Evolutionary conservation across 257 asterid genomes (phyloP).

Genomic region (Solanum ahanhuiri): DNA sequence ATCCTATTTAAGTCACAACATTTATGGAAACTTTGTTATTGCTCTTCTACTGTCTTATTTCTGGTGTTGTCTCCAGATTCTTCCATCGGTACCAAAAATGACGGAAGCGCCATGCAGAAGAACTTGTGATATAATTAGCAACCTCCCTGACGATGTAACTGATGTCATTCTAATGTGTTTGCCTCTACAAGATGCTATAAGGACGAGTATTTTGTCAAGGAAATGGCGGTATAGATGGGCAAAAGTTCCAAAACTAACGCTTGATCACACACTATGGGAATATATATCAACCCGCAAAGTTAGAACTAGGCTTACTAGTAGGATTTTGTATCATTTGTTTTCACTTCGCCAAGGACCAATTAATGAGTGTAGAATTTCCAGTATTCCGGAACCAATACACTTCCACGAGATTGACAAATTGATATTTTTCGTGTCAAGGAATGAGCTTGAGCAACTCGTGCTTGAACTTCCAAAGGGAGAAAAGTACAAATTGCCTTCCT

Average conservation of each 20-base stretch:
- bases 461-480: neutral
- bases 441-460: neutral
- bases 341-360: conserved; percentile 4
- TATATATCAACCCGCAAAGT: neutral
- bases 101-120: neutral
- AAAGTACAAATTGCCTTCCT: neutral
- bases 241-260: neutral
- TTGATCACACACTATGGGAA: neutral
- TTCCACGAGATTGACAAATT: neutral
- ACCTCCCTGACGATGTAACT: neutral
- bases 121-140: neutral
- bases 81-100: neutral
- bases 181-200: neutral
- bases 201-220: conserved; percentile 6
- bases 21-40: neutral
- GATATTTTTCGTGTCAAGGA: neutral
- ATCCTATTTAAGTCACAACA: neutral
- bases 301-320: neutral
- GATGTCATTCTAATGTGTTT: neutral
- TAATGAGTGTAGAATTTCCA: neutral
- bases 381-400: neutral
- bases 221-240: conserved; percentile 6
- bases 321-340: neutral
- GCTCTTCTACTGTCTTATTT: no score
- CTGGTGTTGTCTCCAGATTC: neutral